These are phyloP conservation scores for Proliferodiscus dingleyae DNA, from an alignment of 2,329 filamentous ascomycete genomes.

Conservation along the genomic window DNA sequence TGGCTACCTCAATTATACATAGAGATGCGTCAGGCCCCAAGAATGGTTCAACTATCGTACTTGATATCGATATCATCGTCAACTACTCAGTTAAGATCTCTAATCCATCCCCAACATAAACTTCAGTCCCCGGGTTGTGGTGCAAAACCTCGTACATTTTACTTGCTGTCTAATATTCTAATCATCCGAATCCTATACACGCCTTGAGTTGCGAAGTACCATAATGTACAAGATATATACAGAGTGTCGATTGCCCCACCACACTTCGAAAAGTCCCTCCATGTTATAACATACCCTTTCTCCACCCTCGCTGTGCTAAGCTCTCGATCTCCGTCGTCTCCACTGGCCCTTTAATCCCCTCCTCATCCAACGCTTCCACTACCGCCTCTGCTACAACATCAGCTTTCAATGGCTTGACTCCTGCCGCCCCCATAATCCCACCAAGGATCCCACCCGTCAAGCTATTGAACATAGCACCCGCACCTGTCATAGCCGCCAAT, in stretches of 20 bases:
- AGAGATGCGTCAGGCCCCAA: too few species aligned
- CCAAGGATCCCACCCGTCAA: constrained; percentile 72
- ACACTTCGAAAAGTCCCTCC: constrained; percentile 2
- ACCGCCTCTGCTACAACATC: constrained; percentile 85
- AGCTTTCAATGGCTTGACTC: constrained; percentile 79
- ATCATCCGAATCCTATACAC: too few species aligned
- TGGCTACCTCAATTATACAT: too few species aligned
- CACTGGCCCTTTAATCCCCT: constrained; percentile 66
- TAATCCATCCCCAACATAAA: too few species aligned
- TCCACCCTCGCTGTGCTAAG: constrained; percentile 78
- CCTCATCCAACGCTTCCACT: constrained; percentile 78
- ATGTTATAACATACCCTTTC: constrained; percentile 69
- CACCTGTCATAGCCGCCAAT: constrained; percentile 71
- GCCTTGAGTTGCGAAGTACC: too few species aligned
- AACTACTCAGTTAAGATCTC: too few species aligned
- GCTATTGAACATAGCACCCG: constrained; percentile 72
- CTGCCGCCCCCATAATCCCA: constrained; percentile 74
- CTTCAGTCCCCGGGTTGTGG: too few species aligned
- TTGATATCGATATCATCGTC: too few species aligned
- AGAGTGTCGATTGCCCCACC: neutral
- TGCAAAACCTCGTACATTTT: too few species aligned
- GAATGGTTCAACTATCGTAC: too few species aligned
- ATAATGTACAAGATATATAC: constrained; percentile 2
- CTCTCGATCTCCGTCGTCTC: constrained; percentile 77
- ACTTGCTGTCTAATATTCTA: too few species aligned